Evolutionary conservation across 805 yeast genomes (phyloP), one percentile per base, ranked within the genome.

Genomic region (Kuraishia ogatae): DNA sequence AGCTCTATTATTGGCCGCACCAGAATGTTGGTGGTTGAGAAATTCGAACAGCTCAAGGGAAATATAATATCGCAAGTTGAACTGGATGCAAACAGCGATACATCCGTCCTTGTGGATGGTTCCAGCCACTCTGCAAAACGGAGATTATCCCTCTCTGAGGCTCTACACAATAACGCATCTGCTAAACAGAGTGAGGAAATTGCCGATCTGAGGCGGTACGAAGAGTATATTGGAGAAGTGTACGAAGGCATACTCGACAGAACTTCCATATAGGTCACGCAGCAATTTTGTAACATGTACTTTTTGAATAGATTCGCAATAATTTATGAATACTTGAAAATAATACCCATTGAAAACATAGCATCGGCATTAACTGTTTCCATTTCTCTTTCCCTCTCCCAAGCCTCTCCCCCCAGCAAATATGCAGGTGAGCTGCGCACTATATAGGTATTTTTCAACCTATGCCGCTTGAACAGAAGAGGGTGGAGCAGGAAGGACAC

Each of bases 1-100:
- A 66, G 65, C 35, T 63, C 71, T 5, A 61, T 71, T 10, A 59
- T 67, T 1, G 65, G 61, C 52, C 56, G 72, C 29, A 69, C 71
- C 6, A 69, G 65, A 29, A 28, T 70, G 20, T 54, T 63, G 17
- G 51, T 66, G 53, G 59, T 69, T 19, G 49, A 54, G 29, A 61
- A 64, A 54, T 70, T 69, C 56, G 75, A 71, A 28, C 51, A 55
- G 5, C 64, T 70, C 57, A 59, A 61, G 56, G 47, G 52, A 24
- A 11, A 28, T 10, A 17, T n/a, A 20, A 11, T 24, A 13, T 54
- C 56, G 48, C 35, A 10, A 6, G 53, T 7, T 7, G 51, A 48
- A n/a, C 8, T 17, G 8, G 43, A 39, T 26, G 39, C 35, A 1
- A 22, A 11, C 10, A 26, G 48, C 17, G 17, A 20, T 3, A 2